Evolutionary conservation across 352 stramenopile species (phyloP), one percentile per base, ranked within the genome.

Genomic region (Phytophthora tentaculata): DNA sequence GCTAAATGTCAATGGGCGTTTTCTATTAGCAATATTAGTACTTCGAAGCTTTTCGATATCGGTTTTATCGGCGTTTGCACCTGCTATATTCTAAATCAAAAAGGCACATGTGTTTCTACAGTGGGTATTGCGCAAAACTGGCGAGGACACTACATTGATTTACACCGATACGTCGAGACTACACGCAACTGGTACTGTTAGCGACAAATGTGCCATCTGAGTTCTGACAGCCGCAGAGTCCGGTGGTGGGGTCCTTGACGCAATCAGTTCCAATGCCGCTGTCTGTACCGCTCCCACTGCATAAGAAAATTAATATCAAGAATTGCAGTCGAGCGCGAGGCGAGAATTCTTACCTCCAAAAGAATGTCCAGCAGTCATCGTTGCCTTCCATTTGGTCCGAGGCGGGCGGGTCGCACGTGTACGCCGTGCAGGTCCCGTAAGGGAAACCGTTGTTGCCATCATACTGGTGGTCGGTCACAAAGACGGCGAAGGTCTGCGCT

Each of bases 401-500:
- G 16, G 45, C 59, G 0, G 50, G 26, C 3, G 48, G 19, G 16
- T 64, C 28, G 48, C 69, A 80, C 19, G 65, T 70, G 65, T 73
- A 80, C 13, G 73, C 73, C 51, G 47, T 50, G 62, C 65, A 80
- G 9, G 39, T 65, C 24, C 73, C 73, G 53, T 80, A 80, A 47
- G 73, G 69, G 26, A 59, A 58, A 22, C 73, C 69, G 44, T 80
- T 20, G 51, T 69, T 76, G 28, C 58, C 61, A n/a, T 78, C 69
- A 41, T 76, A 78, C 67, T 76, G 37, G 52, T 80, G 69, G 29
- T 74, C 62, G 16, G 44, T 63, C 48, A 64, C 48, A 59, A 80
- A 78, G 7, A 78, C 73, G 1, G 73, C 73, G 39, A 73, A 78
- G 23, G 64, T 73, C 54, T 80, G 65, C n/a, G 28, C 69, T n/a